These are phyloP conservation scores for Astragalus membranaceus DNA, from an alignment of 306 rosid genomes.

Conservation along the genomic window DNA sequence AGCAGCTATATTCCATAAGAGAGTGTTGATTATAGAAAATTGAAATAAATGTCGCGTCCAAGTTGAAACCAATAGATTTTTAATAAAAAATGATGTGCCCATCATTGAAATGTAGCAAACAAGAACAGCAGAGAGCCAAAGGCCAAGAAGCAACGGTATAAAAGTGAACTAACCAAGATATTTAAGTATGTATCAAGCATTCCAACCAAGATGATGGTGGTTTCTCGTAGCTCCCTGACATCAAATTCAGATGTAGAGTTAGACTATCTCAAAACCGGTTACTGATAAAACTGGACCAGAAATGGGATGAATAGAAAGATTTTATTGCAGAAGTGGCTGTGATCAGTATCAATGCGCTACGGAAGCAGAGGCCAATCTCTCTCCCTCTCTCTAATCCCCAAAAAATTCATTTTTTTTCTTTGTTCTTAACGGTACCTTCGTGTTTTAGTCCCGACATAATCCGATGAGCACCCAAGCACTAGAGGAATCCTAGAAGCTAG, in stretches of 20 bases:
- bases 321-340: not conserved
- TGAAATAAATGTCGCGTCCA: constrained; percentile 7
- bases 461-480: not conserved
- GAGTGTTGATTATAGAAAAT: constrained; percentile 4
- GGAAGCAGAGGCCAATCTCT: not conserved
- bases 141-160: constrained; percentile 12
- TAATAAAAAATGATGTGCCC: not conserved
- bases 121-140: constrained; percentile 7
- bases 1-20: not conserved
- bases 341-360: not conserved
- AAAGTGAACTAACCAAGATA: constrained; percentile 64
- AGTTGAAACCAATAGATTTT: not conserved
- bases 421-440: not conserved
- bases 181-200: constrained; percentile 88
- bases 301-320: not conserved
- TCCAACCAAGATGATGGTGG: constrained; percentile 66
- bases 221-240: constrained; percentile 70
- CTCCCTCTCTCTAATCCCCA: not conserved
- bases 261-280: constrained; percentile 10
- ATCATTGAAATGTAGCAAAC: constrained; percentile 4
- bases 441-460: not conserved
- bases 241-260: constrained; percentile 25
- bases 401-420: not conserved
- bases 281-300: not conserved
- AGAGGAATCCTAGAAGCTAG: too few relatives aligned